Conservation (phyloP, 2,329 filamentous ascomycete genomes). For the Trichophyton verrucosum region DNA sequence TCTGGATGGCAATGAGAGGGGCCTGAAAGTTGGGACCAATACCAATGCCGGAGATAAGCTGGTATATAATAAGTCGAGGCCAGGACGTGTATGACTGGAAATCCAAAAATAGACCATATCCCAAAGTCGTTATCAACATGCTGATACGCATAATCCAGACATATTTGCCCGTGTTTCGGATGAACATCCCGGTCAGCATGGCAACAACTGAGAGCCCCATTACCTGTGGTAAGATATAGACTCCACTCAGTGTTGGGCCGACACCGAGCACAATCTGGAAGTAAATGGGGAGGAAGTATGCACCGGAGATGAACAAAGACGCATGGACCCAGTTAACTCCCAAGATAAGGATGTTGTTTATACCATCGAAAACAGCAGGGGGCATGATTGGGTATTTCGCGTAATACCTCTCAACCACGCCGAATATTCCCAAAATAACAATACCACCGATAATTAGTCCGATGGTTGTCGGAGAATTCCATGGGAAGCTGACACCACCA, state of each 20-base stretch:
- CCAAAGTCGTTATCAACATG: slow-evolving; percentile 48
- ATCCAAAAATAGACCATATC: slow-evolving; percentile 53
- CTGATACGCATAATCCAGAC: slow-evolving; percentile 48
- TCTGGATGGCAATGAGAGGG: slow-evolving; percentile 52
- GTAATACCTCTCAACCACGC: slow-evolving; percentile 58
- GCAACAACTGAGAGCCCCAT: slow-evolving; percentile 55
- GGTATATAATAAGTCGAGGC: slow-evolving; percentile 40
- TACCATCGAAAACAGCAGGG: slow-evolving; percentile 52
- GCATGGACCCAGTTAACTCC: slow-evolving; percentile 59
- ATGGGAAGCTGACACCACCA: slow-evolving; percentile 63
- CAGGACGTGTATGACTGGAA: slow-evolving; percentile 42
- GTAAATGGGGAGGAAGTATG: slow-evolving; percentile 75
- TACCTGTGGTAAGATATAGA: slow-evolving; percentile 61
- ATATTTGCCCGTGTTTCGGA: slow-evolving; percentile 61
- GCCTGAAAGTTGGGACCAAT: slow-evolving; percentile 52
- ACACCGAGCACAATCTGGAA: slow-evolving; percentile 64
- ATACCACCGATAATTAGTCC: slow-evolving; percentile 66
- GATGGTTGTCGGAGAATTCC: slow-evolving; percentile 61
- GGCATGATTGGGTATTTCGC: slow-evolving; percentile 72
- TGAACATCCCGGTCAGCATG: slow-evolving; percentile 51
- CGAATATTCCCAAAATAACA: slow-evolving; percentile 51
- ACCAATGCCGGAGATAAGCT: slow-evolving; percentile 49
- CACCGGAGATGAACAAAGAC: slow-evolving; percentile 62
- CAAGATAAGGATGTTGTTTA: slow-evolving; percentile 55
- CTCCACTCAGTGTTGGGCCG: slow-evolving; percentile 57